phyloP scores from a whole-genome alignment of 2,329 filamentous ascomycete species.

The Bipolaris sorokiniana region DNA sequence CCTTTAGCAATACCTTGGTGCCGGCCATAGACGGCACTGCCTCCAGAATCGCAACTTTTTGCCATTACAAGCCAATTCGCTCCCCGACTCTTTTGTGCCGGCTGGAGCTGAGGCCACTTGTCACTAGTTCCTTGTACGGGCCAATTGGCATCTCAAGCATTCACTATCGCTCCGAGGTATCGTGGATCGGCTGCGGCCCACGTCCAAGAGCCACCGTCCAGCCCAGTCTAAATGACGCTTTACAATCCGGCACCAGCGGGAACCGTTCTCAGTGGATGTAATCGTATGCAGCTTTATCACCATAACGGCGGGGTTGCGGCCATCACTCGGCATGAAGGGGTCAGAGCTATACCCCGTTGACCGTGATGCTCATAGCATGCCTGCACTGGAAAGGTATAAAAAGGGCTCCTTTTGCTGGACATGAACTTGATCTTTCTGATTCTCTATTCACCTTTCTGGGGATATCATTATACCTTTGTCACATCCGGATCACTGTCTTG shows the following conservation, averaged over 20 bases:
- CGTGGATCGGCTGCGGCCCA: constrained; percentile 45
- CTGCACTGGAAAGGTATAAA: constrained; percentile 45
- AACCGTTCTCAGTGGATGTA: constrained; percentile 46
- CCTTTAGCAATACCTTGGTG: constrained; percentile 42
- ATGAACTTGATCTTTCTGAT: constrained; percentile 31
- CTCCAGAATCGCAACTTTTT: constrained; percentile 33
- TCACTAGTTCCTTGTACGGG: constrained; percentile 34
- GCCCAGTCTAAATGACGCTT: constrained; percentile 44
- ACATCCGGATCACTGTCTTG: constrained; percentile 18
- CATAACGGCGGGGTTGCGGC: constrained; percentile 46
- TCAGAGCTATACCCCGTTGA: constrained; percentile 43
- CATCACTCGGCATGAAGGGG: constrained; percentile 42
- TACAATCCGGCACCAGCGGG: constrained; percentile 44
- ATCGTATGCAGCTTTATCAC: constrained; percentile 51
- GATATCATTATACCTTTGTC: constrained; percentile 22
- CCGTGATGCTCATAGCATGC: constrained; percentile 29
- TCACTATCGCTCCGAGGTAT: constrained; percentile 39
- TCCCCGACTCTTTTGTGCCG: constrained; percentile 38
- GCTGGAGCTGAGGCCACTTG: constrained; percentile 36
- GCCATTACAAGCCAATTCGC: constrained; percentile 43
- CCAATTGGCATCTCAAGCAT: constrained; percentile 40
- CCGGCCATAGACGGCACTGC: constrained; percentile 33
- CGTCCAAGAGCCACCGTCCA: constrained; percentile 40
- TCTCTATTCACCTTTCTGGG: constrained; percentile 32
- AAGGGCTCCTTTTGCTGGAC: constrained; percentile 34